These are phyloP conservation scores for Hygrophoropsis aurantiaca DNA, from an alignment of 768 basidiomycete species.

Conservation along the genomic window DNA sequence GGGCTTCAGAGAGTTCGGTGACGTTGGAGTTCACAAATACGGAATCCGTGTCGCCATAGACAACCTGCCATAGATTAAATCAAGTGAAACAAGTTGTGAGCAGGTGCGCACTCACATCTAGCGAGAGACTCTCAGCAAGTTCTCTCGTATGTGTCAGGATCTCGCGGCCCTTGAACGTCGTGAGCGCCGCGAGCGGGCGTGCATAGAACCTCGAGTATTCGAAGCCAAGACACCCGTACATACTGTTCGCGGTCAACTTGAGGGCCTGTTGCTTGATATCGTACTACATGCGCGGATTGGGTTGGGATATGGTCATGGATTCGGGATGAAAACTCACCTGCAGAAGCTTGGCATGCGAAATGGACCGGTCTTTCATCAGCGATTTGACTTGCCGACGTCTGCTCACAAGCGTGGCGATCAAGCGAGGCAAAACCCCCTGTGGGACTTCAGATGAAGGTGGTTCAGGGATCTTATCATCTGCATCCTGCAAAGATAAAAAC, in stretches of 20 bases:
- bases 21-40: slow-evolving; percentile 98
- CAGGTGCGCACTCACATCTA: slow-evolving; percentile 68
- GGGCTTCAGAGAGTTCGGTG: slow-evolving; percentile 81
- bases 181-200: slow-evolving; percentile 92
- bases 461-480: slow-evolving; percentile 87
- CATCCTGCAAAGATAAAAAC: slow-evolving; percentile 35
- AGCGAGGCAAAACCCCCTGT: slow-evolving; percentile 92
- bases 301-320: neutral
- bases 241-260: slow-evolving; percentile 98
- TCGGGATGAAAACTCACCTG: slow-evolving; percentile 55
- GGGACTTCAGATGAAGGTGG: slow-evolving; percentile 68
- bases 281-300: slow-evolving; percentile 49
- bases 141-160: slow-evolving; percentile 93
- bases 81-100: neutral
- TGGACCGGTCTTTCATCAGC: slow-evolving; percentile 87
- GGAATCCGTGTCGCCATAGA: slow-evolving; percentile 99
- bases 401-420: slow-evolving; percentile 94
- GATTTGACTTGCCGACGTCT: slow-evolving; percentile 89
- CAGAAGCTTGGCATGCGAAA: slow-evolving; percentile 70
- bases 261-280: slow-evolving; percentile 97
- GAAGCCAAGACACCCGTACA: slow-evolving; percentile 99
- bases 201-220: slow-evolving; percentile 97
- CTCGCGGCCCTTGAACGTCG: slow-evolving; percentile 96
- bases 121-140: slow-evolving; percentile 82
- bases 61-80: slow-evolving; percentile 57